Conservation (phyloP, 2,329 filamentous ascomycete genomes). For the Neoarthrinium moseri region DNA sequence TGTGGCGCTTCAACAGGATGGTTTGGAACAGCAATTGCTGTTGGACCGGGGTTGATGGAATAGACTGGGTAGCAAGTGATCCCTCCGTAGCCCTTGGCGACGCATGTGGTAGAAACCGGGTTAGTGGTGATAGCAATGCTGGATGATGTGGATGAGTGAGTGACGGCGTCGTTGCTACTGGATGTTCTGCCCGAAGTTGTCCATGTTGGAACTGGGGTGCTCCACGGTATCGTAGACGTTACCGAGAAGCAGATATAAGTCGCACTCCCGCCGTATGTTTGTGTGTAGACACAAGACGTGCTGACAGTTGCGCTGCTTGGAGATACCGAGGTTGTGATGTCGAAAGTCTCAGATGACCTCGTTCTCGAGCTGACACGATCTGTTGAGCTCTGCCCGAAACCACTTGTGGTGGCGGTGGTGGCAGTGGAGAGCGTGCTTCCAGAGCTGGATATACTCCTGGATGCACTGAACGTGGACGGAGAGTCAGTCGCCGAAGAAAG, state of each 20-base stretch:
- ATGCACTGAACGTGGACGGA: too few species aligned
- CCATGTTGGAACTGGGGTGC: not conserved
- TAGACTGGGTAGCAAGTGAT: constrained; percentile 6
- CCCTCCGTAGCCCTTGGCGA: constrained; percentile 6
- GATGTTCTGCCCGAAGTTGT: not conserved
- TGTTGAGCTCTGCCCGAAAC: too few species aligned
- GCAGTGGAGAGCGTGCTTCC: too few species aligned
- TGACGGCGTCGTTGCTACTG: not conserved
- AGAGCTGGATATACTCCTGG: too few species aligned
- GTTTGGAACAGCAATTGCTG: not conserved
- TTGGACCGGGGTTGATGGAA: not conserved
- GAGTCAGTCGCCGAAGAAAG: constrained; percentile 1
- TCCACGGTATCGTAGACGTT: not conserved
- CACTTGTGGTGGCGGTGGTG: not conserved
- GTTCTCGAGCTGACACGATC: too few species aligned
- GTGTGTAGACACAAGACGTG: not conserved
- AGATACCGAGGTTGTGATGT: too few species aligned
- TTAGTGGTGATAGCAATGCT: not conserved
- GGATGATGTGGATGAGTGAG: not conserved
- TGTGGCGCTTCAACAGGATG: not conserved
- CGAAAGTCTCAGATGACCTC: too few species aligned
- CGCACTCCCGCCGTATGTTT: not conserved
- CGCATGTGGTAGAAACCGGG: not conserved
- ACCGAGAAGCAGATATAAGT: not conserved
- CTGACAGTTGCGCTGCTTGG: not conserved